These are phyloP conservation scores for Phytopythium aichiense DNA, from an alignment of 352 stramenopile genomes.

Conservation along the genomic window DNA sequence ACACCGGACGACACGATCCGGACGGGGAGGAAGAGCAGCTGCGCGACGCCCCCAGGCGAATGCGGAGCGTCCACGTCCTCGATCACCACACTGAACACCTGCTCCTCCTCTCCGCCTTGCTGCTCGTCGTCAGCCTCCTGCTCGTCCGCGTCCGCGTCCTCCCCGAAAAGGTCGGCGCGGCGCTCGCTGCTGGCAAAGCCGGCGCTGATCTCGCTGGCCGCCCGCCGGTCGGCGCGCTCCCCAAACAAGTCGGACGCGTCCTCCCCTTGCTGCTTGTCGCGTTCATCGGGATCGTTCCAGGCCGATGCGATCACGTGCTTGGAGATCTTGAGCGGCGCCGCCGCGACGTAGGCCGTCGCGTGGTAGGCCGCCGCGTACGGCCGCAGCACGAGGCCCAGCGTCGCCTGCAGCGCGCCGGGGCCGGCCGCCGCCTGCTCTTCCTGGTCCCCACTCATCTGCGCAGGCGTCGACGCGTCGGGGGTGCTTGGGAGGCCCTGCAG, in stretches of 20 bases:
- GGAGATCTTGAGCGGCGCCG: constrained; percentile 53
- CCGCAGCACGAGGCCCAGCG: constrained; percentile 50
- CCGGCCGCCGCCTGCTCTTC: not conserved
- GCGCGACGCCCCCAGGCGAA: constrained; percentile 29
- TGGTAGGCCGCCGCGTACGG: constrained; percentile 59
- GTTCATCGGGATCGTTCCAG: constrained; percentile 11
- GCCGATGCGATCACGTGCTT: constrained; percentile 44
- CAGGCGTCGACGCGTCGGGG: too few relatives aligned
- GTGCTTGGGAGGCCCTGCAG: too few relatives aligned
- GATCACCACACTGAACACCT: not conserved
- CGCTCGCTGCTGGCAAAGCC: constrained; percentile 12
- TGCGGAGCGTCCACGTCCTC: not conserved
- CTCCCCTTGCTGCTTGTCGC: constrained; percentile 1
- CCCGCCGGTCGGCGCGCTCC: constrained; percentile 21
- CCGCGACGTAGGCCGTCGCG: constrained; percentile 51
- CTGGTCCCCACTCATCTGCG: not conserved
- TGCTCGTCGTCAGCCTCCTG: constrained; percentile 2
- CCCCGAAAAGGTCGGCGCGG: constrained; percentile 14
- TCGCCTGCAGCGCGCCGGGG: constrained; percentile 34
- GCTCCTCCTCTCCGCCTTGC: not conserved
- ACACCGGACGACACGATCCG: constrained; percentile 52
- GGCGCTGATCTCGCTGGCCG: constrained; percentile 17
- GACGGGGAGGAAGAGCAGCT: constrained; percentile 62
- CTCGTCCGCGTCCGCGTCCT: constrained; percentile 4
- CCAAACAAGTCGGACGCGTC: constrained; percentile 41